Percentiles rank a stretch among this genome's conserved stretches.
These are phyloP conservation scores for Rhypophila decipiens DNA, from an alignment of 495 filamentous ascomycete species.

Conservation along the genomic window DNA sequence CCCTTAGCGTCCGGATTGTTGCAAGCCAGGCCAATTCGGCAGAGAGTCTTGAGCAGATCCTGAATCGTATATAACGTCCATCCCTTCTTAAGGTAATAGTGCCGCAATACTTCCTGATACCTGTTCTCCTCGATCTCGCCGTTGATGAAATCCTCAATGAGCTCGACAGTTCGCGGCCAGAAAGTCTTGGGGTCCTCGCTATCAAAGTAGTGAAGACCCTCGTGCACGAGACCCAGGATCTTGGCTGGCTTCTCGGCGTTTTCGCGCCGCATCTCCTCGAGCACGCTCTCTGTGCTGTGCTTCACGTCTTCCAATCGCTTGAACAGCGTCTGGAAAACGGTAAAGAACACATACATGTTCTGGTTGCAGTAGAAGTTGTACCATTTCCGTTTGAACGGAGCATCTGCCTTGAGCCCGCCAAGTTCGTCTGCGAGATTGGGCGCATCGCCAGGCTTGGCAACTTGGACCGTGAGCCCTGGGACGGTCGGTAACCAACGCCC, in stretches of 20 bases:
- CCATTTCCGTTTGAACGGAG: conserved; percentile 67
- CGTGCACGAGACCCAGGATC: conserved; percentile 64
- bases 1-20: conserved; percentile 70
- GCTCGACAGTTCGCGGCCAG: conserved; percentile 52
- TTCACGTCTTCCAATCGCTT: conserved; percentile 78
- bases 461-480: conserved; percentile 39
- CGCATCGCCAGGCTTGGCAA: conserved; percentile 27
- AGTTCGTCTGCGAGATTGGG: conserved; percentile 38
- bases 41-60: conserved; percentile 70
- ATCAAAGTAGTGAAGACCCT: conserved; percentile 40
- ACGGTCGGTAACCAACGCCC: conserved; percentile 48
- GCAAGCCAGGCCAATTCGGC: conserved; percentile 67
- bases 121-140: conserved; percentile 72
- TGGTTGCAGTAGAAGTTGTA: conserved; percentile 88
- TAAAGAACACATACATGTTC: conserved; percentile 88
- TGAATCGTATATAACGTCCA: conserved; percentile 88
- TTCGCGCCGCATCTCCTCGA: conserved; percentile 62
- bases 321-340: conserved; percentile 82
- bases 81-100: conserved; percentile 79
- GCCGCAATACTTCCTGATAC: conserved; percentile 83
- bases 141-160: conserved; percentile 76
- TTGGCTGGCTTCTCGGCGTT: conserved; percentile 68
- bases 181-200: conserved; percentile 38
- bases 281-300: conserved; percentile 62
- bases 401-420: conserved; percentile 66